These are phyloP conservation scores for Teratosphaeria destructans DNA, from an alignment of 2,329 filamentous ascomycete genomes.

Conservation along the genomic window DNA sequence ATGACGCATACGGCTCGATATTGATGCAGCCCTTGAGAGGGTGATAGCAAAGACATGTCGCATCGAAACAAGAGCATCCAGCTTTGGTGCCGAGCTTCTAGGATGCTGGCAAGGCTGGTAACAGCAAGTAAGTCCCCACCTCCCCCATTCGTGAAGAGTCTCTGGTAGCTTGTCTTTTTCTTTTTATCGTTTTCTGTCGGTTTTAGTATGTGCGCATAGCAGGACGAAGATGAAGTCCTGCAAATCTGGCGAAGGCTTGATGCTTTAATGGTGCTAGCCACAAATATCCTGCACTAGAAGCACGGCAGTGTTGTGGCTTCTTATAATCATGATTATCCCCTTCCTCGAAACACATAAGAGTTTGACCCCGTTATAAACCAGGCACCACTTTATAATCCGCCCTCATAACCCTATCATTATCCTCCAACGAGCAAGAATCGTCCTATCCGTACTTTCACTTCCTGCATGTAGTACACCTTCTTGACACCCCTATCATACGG, in stretches of 20 bases:
- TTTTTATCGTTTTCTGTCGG: no score
- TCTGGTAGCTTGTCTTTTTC: neutral
- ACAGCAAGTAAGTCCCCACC: neutral
- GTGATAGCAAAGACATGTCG: no score
- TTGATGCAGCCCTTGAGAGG: no score
- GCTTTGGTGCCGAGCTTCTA: neutral
- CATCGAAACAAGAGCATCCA: neutral
- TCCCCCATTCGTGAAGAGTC: neutral
- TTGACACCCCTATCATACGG: constrained; percentile 41
- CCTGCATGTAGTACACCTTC: constrained; percentile 35
- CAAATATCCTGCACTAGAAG: neutral
- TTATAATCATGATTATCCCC: constrained; percentile 23
- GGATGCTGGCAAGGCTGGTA: neutral
- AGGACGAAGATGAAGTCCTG: neutral
- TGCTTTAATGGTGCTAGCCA: neutral
- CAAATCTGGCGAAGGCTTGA: no score
- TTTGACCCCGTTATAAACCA: constrained; percentile 36
- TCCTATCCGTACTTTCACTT: constrained; percentile 33
- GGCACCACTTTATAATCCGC: constrained; percentile 34
- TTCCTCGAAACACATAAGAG: constrained; percentile 20
- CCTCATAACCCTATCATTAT: constrained; percentile 24
- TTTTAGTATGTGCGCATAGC: no score
- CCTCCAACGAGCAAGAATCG: constrained; percentile 34
- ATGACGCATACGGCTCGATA: no score
- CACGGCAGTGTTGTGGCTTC: neutral